Base-by-base conservation (phyloP, 306 rosid species). In the Trifolium repens region DNA sequence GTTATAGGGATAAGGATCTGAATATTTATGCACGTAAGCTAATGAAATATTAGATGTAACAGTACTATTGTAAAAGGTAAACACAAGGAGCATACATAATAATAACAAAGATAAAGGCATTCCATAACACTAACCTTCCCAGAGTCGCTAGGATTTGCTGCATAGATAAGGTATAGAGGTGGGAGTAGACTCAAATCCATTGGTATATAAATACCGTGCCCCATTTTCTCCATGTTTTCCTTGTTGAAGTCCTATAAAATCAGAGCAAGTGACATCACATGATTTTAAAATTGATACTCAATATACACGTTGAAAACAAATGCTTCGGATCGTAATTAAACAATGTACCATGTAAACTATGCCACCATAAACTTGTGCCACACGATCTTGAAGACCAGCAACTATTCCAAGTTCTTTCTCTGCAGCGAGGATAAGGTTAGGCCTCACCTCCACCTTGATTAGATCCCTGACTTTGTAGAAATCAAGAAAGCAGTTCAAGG, bases 301-400 rank as follows among this genome's bases (percentile, higher is more conserved):
- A 43, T 9, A 17, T 19, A 15, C 64, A 76, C 44, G 14, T 26
- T 12, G 55, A 71, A 71, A 70, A 24, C 13, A 52, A 53, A 57
- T 30, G 3, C 5, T 30, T 30, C 24, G 7, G 7, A 55, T 26
- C 58, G 40, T 54, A 43, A 9, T n/a, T 13, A 7, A 61, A 13
- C 52, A 54, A 66, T 2, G 7, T 82, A 94, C 99, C 99, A 94
- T 92, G 90, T 85, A 75, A 78, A 94, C 93, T 6, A 92, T 85
- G 67, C 97, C 96, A 8, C 91, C 99, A 13, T 94, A 91, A 61
- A 92, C 96, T 79, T 94, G 99, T 0, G 96, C 96, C 0, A 94
- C 99, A 3, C 99, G 89, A 70, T 94, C 99, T 70, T 94, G 99
- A 71, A 94, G 99, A 71, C 99, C 97, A 3, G 96, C 99, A 70